These are phyloP conservation scores for Colletotrichum sp. DNA, from an alignment of 2,329 filamentous ascomycete species.

Conservation along the genomic window DNA sequence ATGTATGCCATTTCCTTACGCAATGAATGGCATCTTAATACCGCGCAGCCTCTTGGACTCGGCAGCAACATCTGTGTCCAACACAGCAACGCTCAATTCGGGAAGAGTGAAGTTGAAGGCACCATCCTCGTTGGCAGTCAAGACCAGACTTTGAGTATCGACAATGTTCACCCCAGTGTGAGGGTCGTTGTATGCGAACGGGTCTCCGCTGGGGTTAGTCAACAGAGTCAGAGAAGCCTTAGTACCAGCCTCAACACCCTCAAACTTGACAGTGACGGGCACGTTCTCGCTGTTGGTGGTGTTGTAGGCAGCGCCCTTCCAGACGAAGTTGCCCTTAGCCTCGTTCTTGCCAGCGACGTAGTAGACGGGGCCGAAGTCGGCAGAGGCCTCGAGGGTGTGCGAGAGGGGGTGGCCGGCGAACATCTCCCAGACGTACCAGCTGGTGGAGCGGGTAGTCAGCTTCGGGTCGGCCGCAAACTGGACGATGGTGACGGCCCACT, in stretches of 20 bases:
- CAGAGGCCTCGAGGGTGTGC: slow-evolving; percentile 49
- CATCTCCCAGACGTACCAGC: slow-evolving; percentile 55
- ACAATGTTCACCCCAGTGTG: slow-evolving; percentile 55
- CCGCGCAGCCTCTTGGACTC: neutral
- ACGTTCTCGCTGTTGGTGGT: slow-evolving; percentile 48
- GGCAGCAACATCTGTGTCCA: slow-evolving; percentile 43
- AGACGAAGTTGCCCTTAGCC: slow-evolving; percentile 44
- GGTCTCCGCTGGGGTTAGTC: slow-evolving; percentile 42
- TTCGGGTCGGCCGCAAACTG: slow-evolving; percentile 53
- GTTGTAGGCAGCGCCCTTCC: slow-evolving; percentile 61
- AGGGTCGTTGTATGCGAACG: slow-evolving; percentile 50
- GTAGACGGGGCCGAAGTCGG: slow-evolving; percentile 50
- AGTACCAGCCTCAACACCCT: slow-evolving; percentile 43
- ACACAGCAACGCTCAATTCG: slow-evolving; percentile 59
- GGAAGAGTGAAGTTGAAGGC: slow-evolving; percentile 58
- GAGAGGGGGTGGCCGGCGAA: slow-evolving; percentile 51
- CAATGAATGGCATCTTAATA: neutral
- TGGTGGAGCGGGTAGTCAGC: slow-evolving; percentile 54
- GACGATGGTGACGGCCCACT: slow-evolving; percentile 57
- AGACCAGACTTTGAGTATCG: slow-evolving; percentile 38
- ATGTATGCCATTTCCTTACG: no score
- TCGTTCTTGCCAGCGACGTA: slow-evolving; percentile 54
- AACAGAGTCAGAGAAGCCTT: slow-evolving; percentile 50
- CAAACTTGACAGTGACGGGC: slow-evolving; percentile 50
- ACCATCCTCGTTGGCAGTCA: slow-evolving; percentile 50